These are phyloP conservation scores for Phoma sp. DNA, from an alignment of 2,329 filamentous ascomycete genomes.

Conservation along the genomic window DNA sequence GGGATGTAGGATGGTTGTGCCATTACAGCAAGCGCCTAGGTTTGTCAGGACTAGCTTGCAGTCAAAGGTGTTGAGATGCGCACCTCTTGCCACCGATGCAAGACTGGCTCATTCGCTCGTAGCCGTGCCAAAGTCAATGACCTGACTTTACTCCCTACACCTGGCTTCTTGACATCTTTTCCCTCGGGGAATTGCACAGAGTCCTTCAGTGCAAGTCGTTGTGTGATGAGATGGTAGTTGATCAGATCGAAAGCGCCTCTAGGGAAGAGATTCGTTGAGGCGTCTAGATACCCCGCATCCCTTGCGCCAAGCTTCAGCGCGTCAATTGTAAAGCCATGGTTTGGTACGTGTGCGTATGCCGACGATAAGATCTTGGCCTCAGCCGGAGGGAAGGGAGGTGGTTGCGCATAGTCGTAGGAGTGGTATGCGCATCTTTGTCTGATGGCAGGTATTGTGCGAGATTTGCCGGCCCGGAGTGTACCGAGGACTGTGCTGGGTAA, in stretches of 20 bases:
- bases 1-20: constrained; percentile 81
- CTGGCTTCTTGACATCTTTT: constrained; percentile 46
- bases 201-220: constrained; percentile 66
- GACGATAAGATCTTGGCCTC: constrained; percentile 82
- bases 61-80: not conserved
- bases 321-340: constrained; percentile 79
- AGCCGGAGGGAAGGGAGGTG: constrained; percentile 69
- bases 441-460: constrained; percentile 21
- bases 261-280: constrained; percentile 82
- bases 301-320: constrained; percentile 79
- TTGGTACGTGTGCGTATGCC: constrained; percentile 79
- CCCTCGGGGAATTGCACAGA: constrained; percentile 54
- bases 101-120: constrained; percentile 74
- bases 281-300: constrained; percentile 85
- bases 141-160: constrained; percentile 71
- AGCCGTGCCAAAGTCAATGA: constrained; percentile 78
- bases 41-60: constrained; percentile 45
- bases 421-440: constrained; percentile 41
- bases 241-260: constrained; percentile 83
- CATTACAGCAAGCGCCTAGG: constrained; percentile 91
- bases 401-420: constrained; percentile 48
- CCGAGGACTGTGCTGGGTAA: constrained; percentile 33
- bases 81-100: constrained; percentile 87
- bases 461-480: constrained; percentile 33
- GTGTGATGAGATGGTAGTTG: constrained; percentile 74